Percentiles rank a stretch among this genome's conserved stretches.
Conservation (phyloP, 495 filamentous ascomycete genomes). For the Annulohypoxylon bovei region DNA sequence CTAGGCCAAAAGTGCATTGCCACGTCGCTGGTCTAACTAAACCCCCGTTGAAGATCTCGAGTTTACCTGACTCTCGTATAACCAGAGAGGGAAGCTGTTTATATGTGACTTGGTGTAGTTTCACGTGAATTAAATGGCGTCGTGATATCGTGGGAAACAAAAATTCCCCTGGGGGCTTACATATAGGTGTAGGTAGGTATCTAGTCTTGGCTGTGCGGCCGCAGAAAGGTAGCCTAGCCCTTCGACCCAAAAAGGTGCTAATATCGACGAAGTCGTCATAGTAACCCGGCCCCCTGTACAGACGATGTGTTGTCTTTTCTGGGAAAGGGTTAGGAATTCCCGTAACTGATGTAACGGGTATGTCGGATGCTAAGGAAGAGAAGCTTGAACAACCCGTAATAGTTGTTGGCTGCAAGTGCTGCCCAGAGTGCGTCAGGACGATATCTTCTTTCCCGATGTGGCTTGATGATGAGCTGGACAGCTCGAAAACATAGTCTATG, state of each 20-base stretch:
- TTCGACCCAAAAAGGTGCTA: conserved; percentile 33
- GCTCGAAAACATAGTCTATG: conserved; percentile 29
- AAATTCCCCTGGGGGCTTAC: conserved; percentile 22
- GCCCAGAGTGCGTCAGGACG: conserved; percentile 40
- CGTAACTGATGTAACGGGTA: conserved; percentile 32
- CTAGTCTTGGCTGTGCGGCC: conserved; percentile 34
- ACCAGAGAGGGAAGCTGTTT: conserved; percentile 22
- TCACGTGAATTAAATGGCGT: conserved; percentile 27
- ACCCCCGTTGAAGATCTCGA: conserved; percentile 38
- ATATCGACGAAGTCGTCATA: conserved; percentile 39
- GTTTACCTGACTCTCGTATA: conserved; percentile 40
- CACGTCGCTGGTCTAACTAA: conserved; percentile 41
- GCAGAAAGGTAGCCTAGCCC: conserved; percentile 34
- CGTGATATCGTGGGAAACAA: conserved; percentile 24
- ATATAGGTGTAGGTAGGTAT: conserved; percentile 18
- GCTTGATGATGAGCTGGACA: conserved; percentile 46
- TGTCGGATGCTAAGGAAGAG: conserved; percentile 33
- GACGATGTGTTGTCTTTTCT: conserved; percentile 41
- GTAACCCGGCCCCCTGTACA: conserved; percentile 38
- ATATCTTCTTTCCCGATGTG: conserved; percentile 46
- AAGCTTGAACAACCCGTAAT: conserved; percentile 34
- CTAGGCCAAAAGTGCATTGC: conserved; percentile 40
- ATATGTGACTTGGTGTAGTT: conserved; percentile 34
- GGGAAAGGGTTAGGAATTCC: conserved; percentile 28
- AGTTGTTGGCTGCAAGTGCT: conserved; percentile 45